phyloP scores from a whole-genome alignment of 768 basidiomycete genomes.

The Boletus rex-veris region DNA sequence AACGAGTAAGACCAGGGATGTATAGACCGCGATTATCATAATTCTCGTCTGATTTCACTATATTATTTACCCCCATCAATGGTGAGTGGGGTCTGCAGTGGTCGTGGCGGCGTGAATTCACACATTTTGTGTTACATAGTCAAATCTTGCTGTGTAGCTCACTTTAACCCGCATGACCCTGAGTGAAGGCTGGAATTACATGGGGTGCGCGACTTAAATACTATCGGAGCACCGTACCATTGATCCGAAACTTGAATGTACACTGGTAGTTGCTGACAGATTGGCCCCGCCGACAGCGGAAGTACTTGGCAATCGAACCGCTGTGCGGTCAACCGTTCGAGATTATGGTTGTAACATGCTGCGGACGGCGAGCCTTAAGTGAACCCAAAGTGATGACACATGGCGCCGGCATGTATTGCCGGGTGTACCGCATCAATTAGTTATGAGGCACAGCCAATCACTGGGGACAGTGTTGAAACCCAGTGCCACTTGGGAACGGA shows the following conservation, averaged over 20 bases:
- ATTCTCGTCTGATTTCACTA: background rate
- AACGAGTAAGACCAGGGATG: conserved; percentile 3
- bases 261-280: conserved; percentile 13
- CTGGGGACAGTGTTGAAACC: conserved; percentile 28
- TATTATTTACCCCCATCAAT: background rate
- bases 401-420: conserved; percentile 19
- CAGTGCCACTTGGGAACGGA: conserved; percentile 22
- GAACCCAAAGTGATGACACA: conserved; percentile 21
- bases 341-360: conserved; percentile 12
- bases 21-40: conserved; percentile 5
- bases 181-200: conserved; percentile 15
- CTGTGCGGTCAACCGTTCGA: conserved; percentile 2
- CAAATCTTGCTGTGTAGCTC: background rate
- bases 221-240: conserved; percentile 24
- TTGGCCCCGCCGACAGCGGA: conserved; percentile 26
- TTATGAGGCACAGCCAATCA: conserved; percentile 30
- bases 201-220: conserved; percentile 26
- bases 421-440: conserved; percentile 23
- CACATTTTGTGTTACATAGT: background rate
- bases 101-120: conserved; percentile 1
- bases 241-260: conserved; percentile 32
- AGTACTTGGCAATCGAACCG: conserved; percentile 19
- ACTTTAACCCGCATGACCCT: conserved; percentile 2
- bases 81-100: conserved; percentile 11
- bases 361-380: conserved; percentile 12